phyloP scores from a whole-genome alignment of 176 grass and related monocot species.

The Zizania latifolia region DNA sequence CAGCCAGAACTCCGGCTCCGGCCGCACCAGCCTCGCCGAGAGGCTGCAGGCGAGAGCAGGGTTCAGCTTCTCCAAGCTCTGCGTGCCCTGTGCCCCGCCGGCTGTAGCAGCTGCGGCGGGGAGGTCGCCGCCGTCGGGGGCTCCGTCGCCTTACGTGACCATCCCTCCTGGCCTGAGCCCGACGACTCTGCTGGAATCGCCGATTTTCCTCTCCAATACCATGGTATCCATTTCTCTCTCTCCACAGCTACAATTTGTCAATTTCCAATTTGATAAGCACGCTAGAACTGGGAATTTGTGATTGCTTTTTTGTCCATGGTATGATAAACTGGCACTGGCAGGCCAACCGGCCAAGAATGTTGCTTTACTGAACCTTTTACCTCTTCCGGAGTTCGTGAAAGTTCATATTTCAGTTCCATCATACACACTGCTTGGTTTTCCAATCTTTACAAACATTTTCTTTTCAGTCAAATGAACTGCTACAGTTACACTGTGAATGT shows the following conservation, averaged over 20 bases:
- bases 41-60: slow-evolving; percentile 54
- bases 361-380: too few species aligned
- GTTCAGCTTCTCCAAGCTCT: slow-evolving; percentile 42
- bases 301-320: neutral
- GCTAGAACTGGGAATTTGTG: neutral
- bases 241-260: neutral
- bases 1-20: slow-evolving; percentile 16
- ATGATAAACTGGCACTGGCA: neutral
- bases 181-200: slow-evolving; percentile 57
- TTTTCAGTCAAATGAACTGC: slow-evolving; percentile 14
- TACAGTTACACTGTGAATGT: too few species aligned
- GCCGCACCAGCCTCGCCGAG: slow-evolving; percentile 44
- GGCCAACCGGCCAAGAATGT: too few species aligned
- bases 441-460: slow-evolving; percentile 5
- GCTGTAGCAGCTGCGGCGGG: neutral
- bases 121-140: slow-evolving; percentile 21
- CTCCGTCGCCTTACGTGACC: slow-evolving; percentile 59
- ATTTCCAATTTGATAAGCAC: neutral
- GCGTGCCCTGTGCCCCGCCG: slow-evolving; percentile 8
- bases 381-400: too few species aligned
- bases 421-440: too few species aligned
- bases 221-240: slow-evolving; percentile 57
- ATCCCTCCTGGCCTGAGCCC: slow-evolving; percentile 73
- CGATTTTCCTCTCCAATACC: slow-evolving; percentile 67
- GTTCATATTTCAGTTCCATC: too few species aligned